phyloP scores from a whole-genome alignment of 2,329 filamentous ascomycete species.

The Claviceps humidiphila region DNA sequence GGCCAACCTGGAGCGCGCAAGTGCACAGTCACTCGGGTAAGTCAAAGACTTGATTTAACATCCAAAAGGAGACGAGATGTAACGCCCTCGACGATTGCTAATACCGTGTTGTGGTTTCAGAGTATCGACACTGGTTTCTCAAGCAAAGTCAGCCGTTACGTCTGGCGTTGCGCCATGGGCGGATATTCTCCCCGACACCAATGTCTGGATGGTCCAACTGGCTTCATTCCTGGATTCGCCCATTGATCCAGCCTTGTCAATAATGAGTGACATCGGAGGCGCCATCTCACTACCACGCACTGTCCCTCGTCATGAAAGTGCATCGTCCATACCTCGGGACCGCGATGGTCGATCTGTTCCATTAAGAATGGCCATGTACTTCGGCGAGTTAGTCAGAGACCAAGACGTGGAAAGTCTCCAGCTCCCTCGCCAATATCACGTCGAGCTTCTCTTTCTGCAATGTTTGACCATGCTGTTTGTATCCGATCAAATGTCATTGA shows the following conservation, averaged over 20 bases:
- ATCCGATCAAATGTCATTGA: slow-evolving; percentile 38
- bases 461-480: slow-evolving; percentile 37
- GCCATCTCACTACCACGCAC: slow-evolving; percentile 44
- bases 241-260: slow-evolving; percentile 52
- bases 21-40: slow-evolving; percentile 37
- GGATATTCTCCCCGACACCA: slow-evolving; percentile 48
- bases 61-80: not conserved
- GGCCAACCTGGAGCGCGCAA: slow-evolving; percentile 37
- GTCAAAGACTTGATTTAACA: slow-evolving; percentile 10
- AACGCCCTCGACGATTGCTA: not conserved
- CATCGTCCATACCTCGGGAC: slow-evolving; percentile 39
- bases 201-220: slow-evolving; percentile 56
- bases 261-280: slow-evolving; percentile 61
- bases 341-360: slow-evolving; percentile 57
- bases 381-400: slow-evolving; percentile 43
- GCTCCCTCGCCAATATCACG: slow-evolving; percentile 28
- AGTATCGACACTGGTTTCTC: slow-evolving; percentile 39
- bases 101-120: slow-evolving; percentile 14
- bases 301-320: not conserved
- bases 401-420: slow-evolving; percentile 24
- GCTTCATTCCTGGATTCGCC: slow-evolving; percentile 32
- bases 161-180: slow-evolving; percentile 16
- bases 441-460: slow-evolving; percentile 39
- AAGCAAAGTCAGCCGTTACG: slow-evolving; percentile 22
- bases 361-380: slow-evolving; percentile 63